Conservation (phyloP, 2,329 filamentous ascomycete species). For the Phialophora expanda region DNA sequence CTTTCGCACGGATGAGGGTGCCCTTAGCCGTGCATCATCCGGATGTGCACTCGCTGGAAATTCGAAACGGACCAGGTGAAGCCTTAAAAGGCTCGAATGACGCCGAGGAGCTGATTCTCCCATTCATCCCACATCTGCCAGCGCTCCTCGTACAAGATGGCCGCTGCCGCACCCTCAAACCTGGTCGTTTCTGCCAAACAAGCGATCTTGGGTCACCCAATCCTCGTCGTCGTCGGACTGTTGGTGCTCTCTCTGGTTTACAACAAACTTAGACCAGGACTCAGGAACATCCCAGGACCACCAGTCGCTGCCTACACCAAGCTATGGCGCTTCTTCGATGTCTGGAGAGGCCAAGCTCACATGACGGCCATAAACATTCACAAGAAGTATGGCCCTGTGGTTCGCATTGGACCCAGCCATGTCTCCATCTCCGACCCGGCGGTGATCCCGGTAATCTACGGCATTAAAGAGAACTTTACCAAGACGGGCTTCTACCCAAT, state of each 20-base stretch:
- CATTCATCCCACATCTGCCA: neutral
- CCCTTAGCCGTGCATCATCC: neutral
- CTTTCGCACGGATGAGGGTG: neutral
- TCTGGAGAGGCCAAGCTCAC: slow-evolving; percentile 68
- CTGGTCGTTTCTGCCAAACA: slow-evolving; percentile 1
- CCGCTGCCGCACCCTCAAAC: neutral
- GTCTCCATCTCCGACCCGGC: slow-evolving; percentile 74
- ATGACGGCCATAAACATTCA: slow-evolving; percentile 71
- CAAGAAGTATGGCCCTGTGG: slow-evolving; percentile 72
- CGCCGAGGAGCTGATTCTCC: neutral
- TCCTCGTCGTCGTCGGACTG: slow-evolving; percentile 6
- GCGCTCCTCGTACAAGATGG: neutral
- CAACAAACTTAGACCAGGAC: slow-evolving; percentile 12
- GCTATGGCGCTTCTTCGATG: slow-evolving; percentile 75
- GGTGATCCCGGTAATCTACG: slow-evolving; percentile 34
- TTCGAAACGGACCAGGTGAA: neutral
- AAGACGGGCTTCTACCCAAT: slow-evolving; percentile 37
- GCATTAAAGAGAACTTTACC: slow-evolving; percentile 36
- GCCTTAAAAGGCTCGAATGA: neutral
- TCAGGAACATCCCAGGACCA: slow-evolving; percentile 62
- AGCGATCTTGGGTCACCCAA: neutral
- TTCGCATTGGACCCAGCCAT: slow-evolving; percentile 74
- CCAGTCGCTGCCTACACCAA: slow-evolving; percentile 72
- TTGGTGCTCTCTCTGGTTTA: slow-evolving; percentile 9
- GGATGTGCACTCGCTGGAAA: neutral